Evolutionary conservation across 1,139 yeast genomes (phyloP).

Genomic region (Blastobotrys aristatus): DNA sequence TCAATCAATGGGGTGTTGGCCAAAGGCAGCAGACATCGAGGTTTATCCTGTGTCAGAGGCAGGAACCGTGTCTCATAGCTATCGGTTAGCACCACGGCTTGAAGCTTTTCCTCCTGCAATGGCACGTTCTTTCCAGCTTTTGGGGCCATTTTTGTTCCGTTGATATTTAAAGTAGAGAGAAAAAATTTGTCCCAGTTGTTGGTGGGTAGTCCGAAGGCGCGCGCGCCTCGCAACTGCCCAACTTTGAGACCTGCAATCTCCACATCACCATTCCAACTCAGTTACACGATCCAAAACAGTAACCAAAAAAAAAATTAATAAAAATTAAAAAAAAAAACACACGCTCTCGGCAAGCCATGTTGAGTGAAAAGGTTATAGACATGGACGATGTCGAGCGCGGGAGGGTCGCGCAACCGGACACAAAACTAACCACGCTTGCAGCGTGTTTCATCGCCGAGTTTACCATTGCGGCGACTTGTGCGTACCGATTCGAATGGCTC

Average conservation of each 20-base stretch:
- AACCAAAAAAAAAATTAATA: too few species aligned
- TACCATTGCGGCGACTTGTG: not conserved
- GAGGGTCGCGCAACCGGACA: not conserved
- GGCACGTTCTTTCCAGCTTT: constrained; percentile 23
- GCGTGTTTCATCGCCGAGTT: not conserved
- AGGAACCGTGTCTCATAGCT: constrained; percentile 86
- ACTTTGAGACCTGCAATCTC: not conserved
- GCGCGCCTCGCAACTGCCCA: too few species aligned
- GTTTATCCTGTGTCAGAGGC: constrained; percentile 81
- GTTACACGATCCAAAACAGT: too few species aligned
- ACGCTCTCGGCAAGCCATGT: too few species aligned
- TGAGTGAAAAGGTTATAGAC: too few species aligned
- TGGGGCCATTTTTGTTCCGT: constrained; percentile 22
- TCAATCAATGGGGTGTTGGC: constrained; percentile 93
- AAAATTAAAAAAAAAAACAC: too few species aligned
- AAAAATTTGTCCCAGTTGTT: too few species aligned
- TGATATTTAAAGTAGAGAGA: too few species aligned
- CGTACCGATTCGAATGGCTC: constrained; percentile 13
- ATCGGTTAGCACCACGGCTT: constrained; percentile 91
- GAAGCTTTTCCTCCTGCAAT: constrained; percentile 43
- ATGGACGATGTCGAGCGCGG: not conserved
- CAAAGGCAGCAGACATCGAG: constrained; percentile 84
- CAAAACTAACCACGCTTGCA: not conserved
- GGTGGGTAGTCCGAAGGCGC: too few species aligned
- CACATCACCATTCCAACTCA: constrained; percentile 10